Conservation (phyloP, 106 monocot genomes). For the Agapanthus africanus region DNA sequence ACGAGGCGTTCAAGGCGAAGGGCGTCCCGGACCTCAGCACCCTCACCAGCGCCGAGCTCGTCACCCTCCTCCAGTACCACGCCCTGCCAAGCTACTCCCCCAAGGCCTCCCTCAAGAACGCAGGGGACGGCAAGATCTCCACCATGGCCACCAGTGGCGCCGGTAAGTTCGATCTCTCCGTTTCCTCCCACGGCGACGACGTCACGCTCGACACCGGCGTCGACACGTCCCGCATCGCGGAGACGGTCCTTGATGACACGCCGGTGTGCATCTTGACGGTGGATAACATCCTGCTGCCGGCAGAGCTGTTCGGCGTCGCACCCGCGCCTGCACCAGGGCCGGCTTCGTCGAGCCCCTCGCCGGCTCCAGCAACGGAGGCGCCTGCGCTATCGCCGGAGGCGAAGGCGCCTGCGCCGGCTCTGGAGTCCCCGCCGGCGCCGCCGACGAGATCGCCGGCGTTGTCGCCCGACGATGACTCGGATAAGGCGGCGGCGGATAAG, state of each 20-base stretch:
- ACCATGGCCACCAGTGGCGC: slow-evolving; percentile 71
- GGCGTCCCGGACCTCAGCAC: slow-evolving; percentile 53
- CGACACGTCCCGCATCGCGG: slow-evolving; percentile 60
- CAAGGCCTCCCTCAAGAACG: slow-evolving; percentile 55
- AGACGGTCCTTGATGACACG: slow-evolving; percentile 62
- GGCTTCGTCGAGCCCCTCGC: not conserved
- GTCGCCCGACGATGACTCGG: slow-evolving; percentile 16
- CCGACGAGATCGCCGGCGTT: slow-evolving; percentile 24
- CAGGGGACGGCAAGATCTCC: slow-evolving; percentile 20
- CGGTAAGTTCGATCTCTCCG: slow-evolving; percentile 66
- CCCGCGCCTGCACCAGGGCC: slow-evolving; percentile 45
- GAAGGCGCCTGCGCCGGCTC: slow-evolving; percentile 1
- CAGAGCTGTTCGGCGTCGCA: slow-evolving; percentile 43
- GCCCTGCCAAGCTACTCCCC: slow-evolving; percentile 73
- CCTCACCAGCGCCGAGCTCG: slow-evolving; percentile 74
- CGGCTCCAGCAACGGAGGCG: slow-evolving; percentile 10
- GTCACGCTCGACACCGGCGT: slow-evolving; percentile 74
- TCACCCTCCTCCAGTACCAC: slow-evolving; percentile 89
- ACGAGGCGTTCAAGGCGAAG: slow-evolving; percentile 78
- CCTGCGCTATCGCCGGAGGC: slow-evolving; percentile 12
- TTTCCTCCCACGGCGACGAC: slow-evolving; percentile 53
- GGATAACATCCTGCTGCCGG: slow-evolving; percentile 54
- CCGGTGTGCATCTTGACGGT: slow-evolving; percentile 54
- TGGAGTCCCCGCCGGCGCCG: slow-evolving; percentile 27
- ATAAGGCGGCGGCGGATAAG: slow-evolving; percentile 18